phyloP scores from a whole-genome alignment of 768 basidiomycete species.

The Sistotremastrum niveocremeum region DNA sequence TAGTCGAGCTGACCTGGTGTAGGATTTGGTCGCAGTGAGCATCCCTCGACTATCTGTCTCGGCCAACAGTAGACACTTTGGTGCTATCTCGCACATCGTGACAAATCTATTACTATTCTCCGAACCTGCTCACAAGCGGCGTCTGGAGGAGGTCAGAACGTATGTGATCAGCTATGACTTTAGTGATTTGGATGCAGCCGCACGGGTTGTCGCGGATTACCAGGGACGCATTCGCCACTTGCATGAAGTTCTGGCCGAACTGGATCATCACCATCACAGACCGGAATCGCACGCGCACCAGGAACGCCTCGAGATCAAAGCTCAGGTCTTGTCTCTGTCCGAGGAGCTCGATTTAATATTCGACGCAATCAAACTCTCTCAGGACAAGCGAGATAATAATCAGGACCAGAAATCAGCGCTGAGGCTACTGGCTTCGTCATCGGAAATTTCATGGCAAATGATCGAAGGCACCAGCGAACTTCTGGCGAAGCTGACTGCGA shows the following conservation, averaged over 20 bases:
- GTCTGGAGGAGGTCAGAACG: conserved; percentile 65
- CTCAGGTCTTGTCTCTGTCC: conserved; percentile 55
- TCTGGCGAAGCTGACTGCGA: conserved; percentile 76
- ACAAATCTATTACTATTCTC: conserved; percentile 82
- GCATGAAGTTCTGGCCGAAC: conserved; percentile 36
- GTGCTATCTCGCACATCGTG: conserved; percentile 75
- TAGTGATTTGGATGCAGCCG: conserved; percentile 58
- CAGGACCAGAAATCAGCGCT: conserved; percentile 69
- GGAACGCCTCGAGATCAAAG: conserved; percentile 53
- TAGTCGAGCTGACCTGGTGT: conserved; percentile 1
- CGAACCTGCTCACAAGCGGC: conserved; percentile 70
- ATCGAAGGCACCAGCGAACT: conserved; percentile 57
- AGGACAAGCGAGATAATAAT: conserved; percentile 51
- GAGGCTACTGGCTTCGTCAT: conserved; percentile 66
- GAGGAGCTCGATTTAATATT: conserved; percentile 78
- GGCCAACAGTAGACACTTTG: conserved; percentile 71
- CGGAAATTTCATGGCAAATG: conserved; percentile 89
- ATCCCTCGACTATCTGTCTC: conserved; percentile 81
- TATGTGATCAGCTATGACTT: conserved; percentile 84
- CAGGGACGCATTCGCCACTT: conserved; percentile 59
- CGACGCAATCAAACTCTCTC: conserved; percentile 73
- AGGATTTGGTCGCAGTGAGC: conserved; percentile 75
- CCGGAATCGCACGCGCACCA: conserved; percentile 32
- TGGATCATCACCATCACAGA: conserved; percentile 23
- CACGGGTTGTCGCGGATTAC: conserved; percentile 53